These are phyloP conservation scores for Sordariomycetes sp. DNA, from an alignment of 2,329 filamentous ascomycete genomes.

Conservation along the genomic window DNA sequence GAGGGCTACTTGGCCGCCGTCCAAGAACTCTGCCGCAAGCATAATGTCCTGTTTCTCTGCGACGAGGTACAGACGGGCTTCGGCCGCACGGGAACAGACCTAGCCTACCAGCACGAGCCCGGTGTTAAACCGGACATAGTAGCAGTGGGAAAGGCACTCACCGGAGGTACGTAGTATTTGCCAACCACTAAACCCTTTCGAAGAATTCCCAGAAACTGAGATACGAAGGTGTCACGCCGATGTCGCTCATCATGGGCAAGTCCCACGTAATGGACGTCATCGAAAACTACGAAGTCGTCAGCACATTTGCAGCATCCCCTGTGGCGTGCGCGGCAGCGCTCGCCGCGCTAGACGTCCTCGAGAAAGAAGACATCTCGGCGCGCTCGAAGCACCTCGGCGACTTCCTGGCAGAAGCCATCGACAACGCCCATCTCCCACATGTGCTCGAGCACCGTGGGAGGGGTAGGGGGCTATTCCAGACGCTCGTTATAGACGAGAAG, in stretches of 20 bases:
- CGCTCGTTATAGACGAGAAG: neutral
- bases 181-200: too few species aligned
- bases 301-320: neutral
- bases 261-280: neutral
- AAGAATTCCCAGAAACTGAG: too few species aligned
- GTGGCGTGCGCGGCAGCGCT: neutral
- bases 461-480: neutral
- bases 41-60: neutral
- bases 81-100: neutral
- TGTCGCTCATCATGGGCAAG: neutral
- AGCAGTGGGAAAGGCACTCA: neutral
- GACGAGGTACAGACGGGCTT: neutral
- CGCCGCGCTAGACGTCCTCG: neutral
- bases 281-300: neutral
- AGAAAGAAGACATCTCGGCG: neutral
- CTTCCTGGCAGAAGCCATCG: neutral
- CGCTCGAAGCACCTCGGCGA: neutral
- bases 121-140: neutral
- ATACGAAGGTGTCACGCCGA: neutral
- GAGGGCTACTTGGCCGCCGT: neutral
- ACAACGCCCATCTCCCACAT: neutral
- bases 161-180: neutral
- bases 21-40: neutral
- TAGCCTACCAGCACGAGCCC: neutral
- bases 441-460: neutral